These are phyloP conservation scores for Larix kaempferi DNA, from an alignment of 75 land plant species.

Conservation along the genomic window DNA sequence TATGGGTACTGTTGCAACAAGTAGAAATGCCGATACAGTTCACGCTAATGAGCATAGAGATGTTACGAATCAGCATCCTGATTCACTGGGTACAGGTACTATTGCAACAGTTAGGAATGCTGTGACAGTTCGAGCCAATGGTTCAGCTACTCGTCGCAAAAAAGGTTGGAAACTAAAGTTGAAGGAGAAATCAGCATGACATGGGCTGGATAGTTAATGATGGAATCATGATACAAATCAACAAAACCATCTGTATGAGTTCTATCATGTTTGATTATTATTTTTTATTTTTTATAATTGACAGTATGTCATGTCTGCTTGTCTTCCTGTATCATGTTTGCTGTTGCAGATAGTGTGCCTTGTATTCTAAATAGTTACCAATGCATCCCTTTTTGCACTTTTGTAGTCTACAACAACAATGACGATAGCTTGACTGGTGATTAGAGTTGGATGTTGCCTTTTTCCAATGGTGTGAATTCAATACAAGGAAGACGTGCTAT, in stretches of 20 bases:
- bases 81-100: neutral
- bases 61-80: neutral
- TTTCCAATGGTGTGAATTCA: no score
- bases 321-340: no score
- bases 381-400: no score
- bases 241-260: neutral
- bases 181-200: neutral
- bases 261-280: neutral
- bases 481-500: no score
- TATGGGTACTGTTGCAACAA: neutral
- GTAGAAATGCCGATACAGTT: neutral
- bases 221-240: neutral
- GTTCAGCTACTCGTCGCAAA: neutral
- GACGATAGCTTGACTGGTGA: no score
- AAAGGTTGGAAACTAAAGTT: slow-evolving; percentile 2
- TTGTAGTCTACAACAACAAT: no score
- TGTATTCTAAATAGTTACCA: no score
- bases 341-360: no score
- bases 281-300: neutral
- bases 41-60: neutral
- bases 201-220: neutral
- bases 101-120: neutral
- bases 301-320: no score
- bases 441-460: no score
- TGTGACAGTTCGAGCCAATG: neutral